These are phyloP conservation scores for Serendipita sp. DNA, from an alignment of 768 basidiomycete genomes.

Conservation along the genomic window DNA sequence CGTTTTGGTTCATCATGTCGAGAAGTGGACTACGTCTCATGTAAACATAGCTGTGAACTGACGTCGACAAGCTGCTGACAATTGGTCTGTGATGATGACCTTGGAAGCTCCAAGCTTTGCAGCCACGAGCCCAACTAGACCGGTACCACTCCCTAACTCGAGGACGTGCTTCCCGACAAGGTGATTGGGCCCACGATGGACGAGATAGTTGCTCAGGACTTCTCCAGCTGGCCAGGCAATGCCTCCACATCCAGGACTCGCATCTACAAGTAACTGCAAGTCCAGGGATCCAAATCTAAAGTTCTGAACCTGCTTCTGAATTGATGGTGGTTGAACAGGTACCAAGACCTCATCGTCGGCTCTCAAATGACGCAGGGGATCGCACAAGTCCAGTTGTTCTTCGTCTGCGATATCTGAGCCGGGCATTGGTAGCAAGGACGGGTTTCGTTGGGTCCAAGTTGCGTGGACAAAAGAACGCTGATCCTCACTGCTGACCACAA, in stretches of 20 bases:
- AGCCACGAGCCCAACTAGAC: slow-evolving; percentile 77
- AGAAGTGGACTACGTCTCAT: slow-evolving; percentile 44
- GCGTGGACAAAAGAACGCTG: neutral
- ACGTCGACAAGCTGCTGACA: slow-evolving; percentile 31
- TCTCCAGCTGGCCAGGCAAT: slow-evolving; percentile 87
- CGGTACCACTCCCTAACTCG: slow-evolving; percentile 85
- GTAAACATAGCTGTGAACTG: slow-evolving; percentile 8
- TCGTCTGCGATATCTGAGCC: slow-evolving; percentile 30
- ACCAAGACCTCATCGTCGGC: slow-evolving; percentile 27
- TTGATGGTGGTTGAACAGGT: slow-evolving; percentile 39
- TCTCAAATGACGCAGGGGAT: slow-evolving; percentile 49
- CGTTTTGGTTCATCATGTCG: slow-evolving; percentile 63
- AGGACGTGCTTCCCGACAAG: slow-evolving; percentile 45
- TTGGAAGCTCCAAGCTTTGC: slow-evolving; percentile 44
- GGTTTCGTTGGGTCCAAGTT: neutral
- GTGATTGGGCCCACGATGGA: slow-evolving; percentile 33
- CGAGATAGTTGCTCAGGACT: slow-evolving; percentile 64
- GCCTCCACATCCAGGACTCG: slow-evolving; percentile 80
- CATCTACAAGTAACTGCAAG: slow-evolving; percentile 44
- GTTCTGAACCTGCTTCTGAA: slow-evolving; percentile 26
- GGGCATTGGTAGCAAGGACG: slow-evolving; percentile 5
- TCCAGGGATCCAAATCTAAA: neutral
- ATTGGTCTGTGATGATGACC: slow-evolving; percentile 81
- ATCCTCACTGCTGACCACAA: slow-evolving; percentile 3
- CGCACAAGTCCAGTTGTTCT: slow-evolving; percentile 37